phyloP scores from a whole-genome alignment of 192 early-diverging fungal species.

The Backusella circina region DNA sequence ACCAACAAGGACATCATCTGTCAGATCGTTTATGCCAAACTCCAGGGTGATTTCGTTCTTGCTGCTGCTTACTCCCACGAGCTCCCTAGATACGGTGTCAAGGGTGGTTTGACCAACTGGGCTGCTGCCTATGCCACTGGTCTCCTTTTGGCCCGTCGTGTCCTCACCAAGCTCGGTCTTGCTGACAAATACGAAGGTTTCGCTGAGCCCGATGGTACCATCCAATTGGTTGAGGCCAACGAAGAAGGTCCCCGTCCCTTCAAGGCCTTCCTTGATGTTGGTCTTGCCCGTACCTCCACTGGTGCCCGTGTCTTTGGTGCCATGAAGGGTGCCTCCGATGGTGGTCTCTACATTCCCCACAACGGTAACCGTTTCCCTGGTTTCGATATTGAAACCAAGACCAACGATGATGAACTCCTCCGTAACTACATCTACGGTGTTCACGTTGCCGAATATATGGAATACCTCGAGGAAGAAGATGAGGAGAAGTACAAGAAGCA shows the following conservation, averaged over 20 bases:
- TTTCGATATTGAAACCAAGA: constrained; percentile 84
- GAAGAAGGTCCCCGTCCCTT: constrained; percentile 95
- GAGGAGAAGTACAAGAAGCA: constrained; percentile 96
- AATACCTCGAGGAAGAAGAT: constrained; percentile 96
- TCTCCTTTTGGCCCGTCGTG: constrained; percentile 94
- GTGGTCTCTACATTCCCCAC: constrained; percentile 97
- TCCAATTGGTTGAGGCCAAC: constrained; percentile 81
- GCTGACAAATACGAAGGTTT: constrained; percentile 97
- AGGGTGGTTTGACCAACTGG: constrained; percentile 99
- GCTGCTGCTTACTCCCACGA: constrained; percentile 96
- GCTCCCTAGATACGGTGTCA: constrained; percentile 92
- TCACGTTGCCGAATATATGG: constrained; percentile 99
- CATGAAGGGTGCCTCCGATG: constrained; percentile 99
- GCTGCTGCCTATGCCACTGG: constrained; percentile 98
- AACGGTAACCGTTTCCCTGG: constrained; percentile 96
- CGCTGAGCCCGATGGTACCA: constrained; percentile 84
- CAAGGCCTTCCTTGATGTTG: constrained; percentile 97
- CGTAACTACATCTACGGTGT: constrained; percentile 97
- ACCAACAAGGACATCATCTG: constrained; percentile 97
- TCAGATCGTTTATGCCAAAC: constrained; percentile 98
- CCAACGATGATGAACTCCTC: constrained; percentile 88
- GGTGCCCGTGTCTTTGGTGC: constrained; percentile 97
- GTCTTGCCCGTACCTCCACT: constrained; percentile 95
- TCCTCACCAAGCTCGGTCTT: constrained; percentile 90
- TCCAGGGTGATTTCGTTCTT: constrained; percentile 95